Evolutionary conservation across 2,329 filamentous ascomycete species (phyloP), one percentile per base, ranked within the genome.

Genomic region (Colletotrichum sp.): DNA sequence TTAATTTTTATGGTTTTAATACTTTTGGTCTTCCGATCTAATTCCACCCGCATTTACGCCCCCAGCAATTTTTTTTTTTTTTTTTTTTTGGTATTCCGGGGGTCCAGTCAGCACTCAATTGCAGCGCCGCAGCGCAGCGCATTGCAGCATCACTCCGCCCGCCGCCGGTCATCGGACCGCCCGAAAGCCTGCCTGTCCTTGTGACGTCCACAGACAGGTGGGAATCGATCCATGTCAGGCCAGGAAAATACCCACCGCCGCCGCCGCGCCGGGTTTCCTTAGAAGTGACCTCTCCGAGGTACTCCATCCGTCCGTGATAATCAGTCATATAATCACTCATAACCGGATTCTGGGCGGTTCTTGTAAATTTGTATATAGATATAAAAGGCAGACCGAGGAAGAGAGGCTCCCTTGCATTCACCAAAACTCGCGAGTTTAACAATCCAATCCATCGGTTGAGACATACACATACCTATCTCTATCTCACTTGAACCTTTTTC

Each of bases 111-210:
- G 65, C 65, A 24, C 49, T 68, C 65, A 57, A 68, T 34, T 24
- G 65, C 49, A 57, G 34, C 32, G 34, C 32, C n/a, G 18, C 32
- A 16, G 15, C 8, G 10, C 52, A 57, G 28, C 59, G 26, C 28
- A 8, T 28, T 62, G 28, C 15, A 18, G 59, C 28, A 32, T 26
- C 59, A n/a, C 55, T 24, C 67, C 60, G 55, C 55, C 59, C 28
- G 59, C 30, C 74, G 74, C 74, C 74, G 71, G 74, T 76, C 49
- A 74, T 76, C 74, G 74, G 74, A 74, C 70, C 65, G 60, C 63
- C 70, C 64, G 65, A 76, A 39, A 39, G 34, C 32, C 60, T 59
- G 39, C 34, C 73, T 59, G 39, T 49, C 73, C 64, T 63, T 62
- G 64, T 67, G 64, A 62, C 36, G 28, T 26, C 21, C 52, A 69